These are phyloP conservation scores for Cytospora mali DNA, from an alignment of 2,329 filamentous ascomycete species.

Conservation along the genomic window DNA sequence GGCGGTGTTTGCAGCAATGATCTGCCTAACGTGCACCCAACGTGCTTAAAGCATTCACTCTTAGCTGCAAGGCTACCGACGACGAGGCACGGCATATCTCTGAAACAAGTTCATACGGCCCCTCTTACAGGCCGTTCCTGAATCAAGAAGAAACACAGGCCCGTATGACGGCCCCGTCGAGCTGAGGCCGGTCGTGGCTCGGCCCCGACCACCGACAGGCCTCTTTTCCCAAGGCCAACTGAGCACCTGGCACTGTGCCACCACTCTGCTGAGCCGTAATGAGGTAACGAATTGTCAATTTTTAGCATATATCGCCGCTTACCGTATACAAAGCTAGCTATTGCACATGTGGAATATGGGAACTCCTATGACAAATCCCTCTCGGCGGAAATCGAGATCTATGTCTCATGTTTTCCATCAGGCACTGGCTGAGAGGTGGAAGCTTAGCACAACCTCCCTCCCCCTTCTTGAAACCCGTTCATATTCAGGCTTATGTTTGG, in stretches of 20 bases:
- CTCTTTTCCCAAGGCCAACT: no score
- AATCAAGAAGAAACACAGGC: neutral
- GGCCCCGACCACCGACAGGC: neutral
- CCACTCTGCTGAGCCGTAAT: neutral
- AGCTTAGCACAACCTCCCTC: neutral
- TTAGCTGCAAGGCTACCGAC: neutral
- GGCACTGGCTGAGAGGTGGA: neutral
- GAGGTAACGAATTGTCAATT: neutral
- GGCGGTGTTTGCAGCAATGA: neutral
- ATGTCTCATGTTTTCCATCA: neutral
- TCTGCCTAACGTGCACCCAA: neutral
- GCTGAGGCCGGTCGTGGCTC: neutral
- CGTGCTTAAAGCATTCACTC: neutral
- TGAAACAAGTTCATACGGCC: slow-evolving; percentile 14
- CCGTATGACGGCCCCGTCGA: neutral
- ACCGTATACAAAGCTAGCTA: neutral
- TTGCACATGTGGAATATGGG: no score
- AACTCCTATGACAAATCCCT: no score
- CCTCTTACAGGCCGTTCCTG: slow-evolving; percentile 5
- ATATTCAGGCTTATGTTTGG: slow-evolving; percentile 7
- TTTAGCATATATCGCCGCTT: neutral
- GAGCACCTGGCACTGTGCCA: no score
- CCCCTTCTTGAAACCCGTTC: slow-evolving; percentile 12
- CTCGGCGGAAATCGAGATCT: neutral
- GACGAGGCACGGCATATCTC: slow-evolving; percentile 3